These are phyloP conservation scores for Porcisia deanei DNA, from an alignment of 208 protist genomes.

Conservation along the genomic window DNA sequence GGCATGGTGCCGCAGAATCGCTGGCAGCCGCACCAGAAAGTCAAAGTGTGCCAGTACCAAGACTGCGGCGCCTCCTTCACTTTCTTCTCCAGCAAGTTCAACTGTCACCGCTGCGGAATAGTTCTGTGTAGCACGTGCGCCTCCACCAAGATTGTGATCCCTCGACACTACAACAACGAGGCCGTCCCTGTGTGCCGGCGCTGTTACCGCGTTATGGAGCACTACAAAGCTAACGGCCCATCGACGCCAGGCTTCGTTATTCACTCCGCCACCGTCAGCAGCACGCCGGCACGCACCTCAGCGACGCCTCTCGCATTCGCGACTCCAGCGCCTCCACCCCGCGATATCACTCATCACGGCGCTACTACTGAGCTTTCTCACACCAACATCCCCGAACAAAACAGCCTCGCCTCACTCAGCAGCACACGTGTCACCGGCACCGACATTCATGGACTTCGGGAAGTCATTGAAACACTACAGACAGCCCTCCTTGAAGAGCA, in stretches of 20 bases:
- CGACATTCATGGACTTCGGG: slow-evolving; percentile 13
- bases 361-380: background rate
- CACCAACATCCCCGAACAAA: background rate
- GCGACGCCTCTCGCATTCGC: background rate
- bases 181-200: slow-evolving; percentile 52
- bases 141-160: slow-evolving; percentile 28
- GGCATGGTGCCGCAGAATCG: slow-evolving; percentile 50
- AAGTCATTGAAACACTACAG: slow-evolving; percentile 27
- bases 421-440: background rate
- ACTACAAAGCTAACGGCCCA: slow-evolving; percentile 29
- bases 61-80: slow-evolving; percentile 61
- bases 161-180: slow-evolving; percentile 46
- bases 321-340: background rate
- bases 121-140: slow-evolving; percentile 60
- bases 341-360: background rate
- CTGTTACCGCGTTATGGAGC: slow-evolving; percentile 44
- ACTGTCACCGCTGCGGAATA: slow-evolving; percentile 76
- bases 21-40: slow-evolving; percentile 43
- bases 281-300: background rate
- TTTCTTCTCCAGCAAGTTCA: slow-evolving; percentile 52
- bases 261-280: slow-evolving; percentile 15
- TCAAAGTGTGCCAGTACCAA: slow-evolving; percentile 69
- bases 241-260: slow-evolving; percentile 16
- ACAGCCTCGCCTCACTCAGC: no score
- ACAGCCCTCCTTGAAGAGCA: slow-evolving; percentile 10